phyloP scores from a whole-genome alignment of 225 moss, liverwort and hornwort species.

The Sphagnum contortum region DNA sequence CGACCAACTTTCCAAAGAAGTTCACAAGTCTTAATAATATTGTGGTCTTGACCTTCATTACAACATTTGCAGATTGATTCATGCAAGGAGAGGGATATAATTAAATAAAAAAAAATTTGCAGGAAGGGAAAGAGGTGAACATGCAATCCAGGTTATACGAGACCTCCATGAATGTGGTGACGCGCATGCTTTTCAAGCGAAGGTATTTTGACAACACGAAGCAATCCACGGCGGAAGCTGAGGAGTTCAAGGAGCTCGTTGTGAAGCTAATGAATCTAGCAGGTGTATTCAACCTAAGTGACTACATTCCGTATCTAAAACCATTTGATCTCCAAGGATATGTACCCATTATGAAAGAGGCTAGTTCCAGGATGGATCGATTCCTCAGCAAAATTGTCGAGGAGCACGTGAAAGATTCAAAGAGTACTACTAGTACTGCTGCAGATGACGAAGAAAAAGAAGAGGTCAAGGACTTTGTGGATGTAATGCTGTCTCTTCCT shows the following conservation, averaged over 20 bases:
- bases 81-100: not conserved
- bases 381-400: not conserved
- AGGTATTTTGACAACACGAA: not conserved
- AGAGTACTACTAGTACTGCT: not conserved
- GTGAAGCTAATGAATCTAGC: not conserved
- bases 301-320: not conserved
- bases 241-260: not conserved
- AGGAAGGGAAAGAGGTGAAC: not conserved
- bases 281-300: slow-evolving; percentile 1
- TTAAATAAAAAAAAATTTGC: not conserved
- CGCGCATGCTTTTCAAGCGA: not conserved
- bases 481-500: slow-evolving; percentile 1
- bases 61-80: not conserved
- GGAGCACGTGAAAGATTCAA: not conserved
- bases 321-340: slow-evolving; percentile 2
- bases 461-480: slow-evolving; percentile 2
- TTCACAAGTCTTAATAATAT: not conserved
- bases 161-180: not conserved
- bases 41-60: not conserved
- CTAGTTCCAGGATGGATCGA: not conserved
- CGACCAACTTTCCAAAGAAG: not conserved
- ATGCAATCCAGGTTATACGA: not conserved
- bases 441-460: too few relatives aligned
- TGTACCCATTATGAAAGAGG: not conserved
- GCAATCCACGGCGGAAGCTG: not conserved